A percentile compares a stretch with the other conserved stretches of the same genome.
phyloP scores from a whole-genome alignment of 2,329 filamentous ascomycete species.

The Nectriaceae sp. region DNA sequence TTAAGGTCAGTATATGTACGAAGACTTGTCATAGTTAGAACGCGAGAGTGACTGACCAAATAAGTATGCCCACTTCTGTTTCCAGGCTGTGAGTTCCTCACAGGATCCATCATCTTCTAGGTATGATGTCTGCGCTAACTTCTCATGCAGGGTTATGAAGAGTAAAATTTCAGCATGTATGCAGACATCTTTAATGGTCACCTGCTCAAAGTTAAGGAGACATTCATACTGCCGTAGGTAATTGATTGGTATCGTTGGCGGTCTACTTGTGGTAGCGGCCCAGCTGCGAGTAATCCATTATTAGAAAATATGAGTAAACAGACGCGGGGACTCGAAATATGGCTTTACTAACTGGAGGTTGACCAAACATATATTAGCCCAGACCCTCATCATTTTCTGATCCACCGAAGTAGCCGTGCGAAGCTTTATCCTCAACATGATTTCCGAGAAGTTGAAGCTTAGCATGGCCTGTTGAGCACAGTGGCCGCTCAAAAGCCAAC shows the following conservation, averaged over 20 bases:
- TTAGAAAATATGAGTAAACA: background rate
- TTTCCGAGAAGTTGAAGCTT: slow-evolving; percentile 43
- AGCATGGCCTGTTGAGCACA: slow-evolving; percentile 46
- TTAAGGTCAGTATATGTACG: background rate
- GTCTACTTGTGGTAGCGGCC: slow-evolving; percentile 42
- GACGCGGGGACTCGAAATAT: background rate
- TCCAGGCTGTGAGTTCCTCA: slow-evolving; percentile 13
- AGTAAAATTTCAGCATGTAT: slow-evolving; percentile 41
- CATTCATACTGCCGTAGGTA: slow-evolving; percentile 44
- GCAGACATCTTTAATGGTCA: slow-evolving; percentile 44
- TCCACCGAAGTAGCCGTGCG: slow-evolving; percentile 34
- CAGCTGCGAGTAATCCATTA: slow-evolving; percentile 28
- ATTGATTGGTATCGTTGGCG: slow-evolving; percentile 37
- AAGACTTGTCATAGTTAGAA: background rate
- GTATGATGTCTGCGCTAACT: slow-evolving; percentile 33
- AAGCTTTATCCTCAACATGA: slow-evolving; percentile 37
- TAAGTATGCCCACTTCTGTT: slow-evolving; percentile 19
- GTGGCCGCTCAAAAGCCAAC: slow-evolving; percentile 44
- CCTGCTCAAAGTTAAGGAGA: slow-evolving; percentile 41
- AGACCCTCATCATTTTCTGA: slow-evolving; percentile 29
- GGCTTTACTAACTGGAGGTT: slow-evolving; percentile 24
- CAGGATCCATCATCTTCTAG: slow-evolving; percentile 21
- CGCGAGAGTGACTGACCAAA: too few relatives aligned
- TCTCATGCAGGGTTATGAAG: slow-evolving; percentile 38
- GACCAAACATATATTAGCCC: slow-evolving; percentile 18